Percentiles rank a stretch among this genome's conserved stretches.
Conservation (phyloP, 371 early-diverging fungal genomes). For the Furculomyces boomerangus region DNA sequence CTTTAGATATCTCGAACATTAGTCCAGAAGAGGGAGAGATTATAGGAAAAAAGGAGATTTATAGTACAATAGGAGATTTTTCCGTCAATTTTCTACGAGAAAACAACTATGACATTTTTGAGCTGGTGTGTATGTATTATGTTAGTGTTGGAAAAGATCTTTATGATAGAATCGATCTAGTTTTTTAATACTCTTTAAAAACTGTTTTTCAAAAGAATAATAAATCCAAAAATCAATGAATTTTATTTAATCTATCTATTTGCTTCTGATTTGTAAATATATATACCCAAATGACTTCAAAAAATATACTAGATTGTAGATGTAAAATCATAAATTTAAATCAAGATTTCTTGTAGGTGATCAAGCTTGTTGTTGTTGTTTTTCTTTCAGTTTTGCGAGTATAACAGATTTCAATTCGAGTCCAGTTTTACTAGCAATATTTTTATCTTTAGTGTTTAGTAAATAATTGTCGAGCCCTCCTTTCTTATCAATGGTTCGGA, state of each 20-base stretch:
- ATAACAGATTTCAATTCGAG: constrained; percentile 30
- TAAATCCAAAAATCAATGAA: too few relatives aligned
- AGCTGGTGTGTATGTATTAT: not conserved
- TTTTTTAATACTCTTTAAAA: not conserved
- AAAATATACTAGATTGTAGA: too few relatives aligned
- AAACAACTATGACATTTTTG: not conserved
- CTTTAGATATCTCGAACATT: not conserved
- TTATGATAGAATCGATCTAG: not conserved
- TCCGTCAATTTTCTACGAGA: not conserved
- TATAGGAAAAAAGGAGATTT: not conserved
- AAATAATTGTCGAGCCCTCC: constrained; percentile 69
- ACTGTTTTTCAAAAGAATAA: too few relatives aligned
- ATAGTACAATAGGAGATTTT: not conserved
- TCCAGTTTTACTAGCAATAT: constrained; percentile 35
- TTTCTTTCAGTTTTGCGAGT: too few relatives aligned
- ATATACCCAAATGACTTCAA: too few relatives aligned
- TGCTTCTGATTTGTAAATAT: too few relatives aligned
- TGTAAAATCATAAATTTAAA: too few relatives aligned
- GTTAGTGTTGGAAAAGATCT: not conserved
- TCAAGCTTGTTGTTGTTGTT: too few relatives aligned
- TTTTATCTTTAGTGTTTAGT: constrained; percentile 44
- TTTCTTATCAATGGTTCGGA: constrained; percentile 70
- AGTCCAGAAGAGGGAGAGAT: not conserved
- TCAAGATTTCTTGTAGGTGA: too few relatives aligned
- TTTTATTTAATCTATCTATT: too few relatives aligned